These are phyloP conservation scores for Acer yangbiense DNA, from an alignment of 345 rosid species.

Conservation along the genomic window DNA sequence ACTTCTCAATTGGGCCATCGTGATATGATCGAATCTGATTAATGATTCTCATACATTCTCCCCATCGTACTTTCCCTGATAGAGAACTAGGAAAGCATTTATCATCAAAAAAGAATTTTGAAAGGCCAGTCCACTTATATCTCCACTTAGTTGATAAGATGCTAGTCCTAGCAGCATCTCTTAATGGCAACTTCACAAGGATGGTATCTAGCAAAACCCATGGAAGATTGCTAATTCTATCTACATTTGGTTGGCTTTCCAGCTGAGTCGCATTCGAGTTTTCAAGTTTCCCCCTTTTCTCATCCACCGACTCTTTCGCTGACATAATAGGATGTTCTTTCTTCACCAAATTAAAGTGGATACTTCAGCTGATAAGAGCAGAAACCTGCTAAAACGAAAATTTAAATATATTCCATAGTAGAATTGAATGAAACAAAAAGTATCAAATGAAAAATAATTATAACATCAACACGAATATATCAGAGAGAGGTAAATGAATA, in stretches of 20 bases:
- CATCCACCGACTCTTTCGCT: background rate
- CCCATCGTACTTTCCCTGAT: constrained; percentile 25
- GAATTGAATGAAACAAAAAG: background rate
- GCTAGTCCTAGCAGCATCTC: constrained; percentile 38
- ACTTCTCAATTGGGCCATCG: constrained; percentile 33
- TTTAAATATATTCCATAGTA: background rate
- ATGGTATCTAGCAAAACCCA: constrained; percentile 34
- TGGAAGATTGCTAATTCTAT: constrained; percentile 33
- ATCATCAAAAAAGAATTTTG: constrained; percentile 34
- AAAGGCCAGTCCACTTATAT: constrained; percentile 34
- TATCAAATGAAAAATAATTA: background rate
- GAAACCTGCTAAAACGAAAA: background rate
- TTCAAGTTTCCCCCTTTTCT: background rate
- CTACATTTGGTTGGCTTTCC: constrained; percentile 25
- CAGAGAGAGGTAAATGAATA: background rate
- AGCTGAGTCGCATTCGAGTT: background rate
- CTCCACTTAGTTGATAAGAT: constrained; percentile 38
- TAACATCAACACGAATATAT: background rate
- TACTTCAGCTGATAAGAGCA: background rate
- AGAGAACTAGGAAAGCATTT: constrained; percentile 27
- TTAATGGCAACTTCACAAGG: constrained; percentile 30
- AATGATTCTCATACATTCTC: constrained; percentile 27
- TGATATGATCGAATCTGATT: constrained; percentile 22
- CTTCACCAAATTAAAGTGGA: background rate
- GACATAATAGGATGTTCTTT: background rate